A percentile compares a stretch with the other conserved stretches of the same genome.
Conservation (phyloP, 1,284 basidiomycete genomes). For the Ustilago vetiveriae region DNA sequence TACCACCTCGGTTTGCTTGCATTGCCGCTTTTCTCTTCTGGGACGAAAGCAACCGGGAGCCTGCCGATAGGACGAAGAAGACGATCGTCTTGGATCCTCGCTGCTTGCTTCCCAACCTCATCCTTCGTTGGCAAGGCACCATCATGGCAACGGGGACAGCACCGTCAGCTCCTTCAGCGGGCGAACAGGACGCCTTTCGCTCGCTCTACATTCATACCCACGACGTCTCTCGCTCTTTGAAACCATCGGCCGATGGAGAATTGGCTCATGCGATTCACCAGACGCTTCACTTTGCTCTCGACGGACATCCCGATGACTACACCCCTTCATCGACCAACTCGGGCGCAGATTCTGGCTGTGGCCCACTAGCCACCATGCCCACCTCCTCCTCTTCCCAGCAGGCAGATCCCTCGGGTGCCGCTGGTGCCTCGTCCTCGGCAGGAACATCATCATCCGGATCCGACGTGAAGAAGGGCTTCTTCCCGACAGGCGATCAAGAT, state of each 20-base stretch:
- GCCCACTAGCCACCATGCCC: conserved; percentile 38
- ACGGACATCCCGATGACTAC: conserved; percentile 58
- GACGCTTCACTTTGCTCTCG: conserved; percentile 60
- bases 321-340: conserved; percentile 19
- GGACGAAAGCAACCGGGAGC: too few relatives aligned
- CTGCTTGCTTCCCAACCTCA: too few relatives aligned
- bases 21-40: conserved; percentile 20
- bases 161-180: background rate
- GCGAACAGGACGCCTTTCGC: conserved; percentile 5
- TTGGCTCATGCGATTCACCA: conserved; percentile 61
- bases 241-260: conserved; percentile 58
- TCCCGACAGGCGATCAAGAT: conserved; percentile 32
- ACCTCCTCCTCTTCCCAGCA: conserved; percentile 6
- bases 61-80: too few relatives aligned
- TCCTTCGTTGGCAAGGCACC: too few relatives aligned
- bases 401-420: conserved; percentile 6
- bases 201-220: conserved; percentile 58
- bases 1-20: too few relatives aligned
- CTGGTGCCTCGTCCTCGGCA: background rate
- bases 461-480: conserved; percentile 45
- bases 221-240: conserved; percentile 55
- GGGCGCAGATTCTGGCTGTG: conserved; percentile 25
- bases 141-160: conserved; percentile 2
- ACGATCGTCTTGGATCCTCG: too few relatives aligned
- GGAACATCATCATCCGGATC: background rate